A percentile compares a stretch with the other conserved stretches of the same genome.
phyloP scores from a whole-genome alignment of 257 asterid species.

The Solanum gracilifrons region DNA sequence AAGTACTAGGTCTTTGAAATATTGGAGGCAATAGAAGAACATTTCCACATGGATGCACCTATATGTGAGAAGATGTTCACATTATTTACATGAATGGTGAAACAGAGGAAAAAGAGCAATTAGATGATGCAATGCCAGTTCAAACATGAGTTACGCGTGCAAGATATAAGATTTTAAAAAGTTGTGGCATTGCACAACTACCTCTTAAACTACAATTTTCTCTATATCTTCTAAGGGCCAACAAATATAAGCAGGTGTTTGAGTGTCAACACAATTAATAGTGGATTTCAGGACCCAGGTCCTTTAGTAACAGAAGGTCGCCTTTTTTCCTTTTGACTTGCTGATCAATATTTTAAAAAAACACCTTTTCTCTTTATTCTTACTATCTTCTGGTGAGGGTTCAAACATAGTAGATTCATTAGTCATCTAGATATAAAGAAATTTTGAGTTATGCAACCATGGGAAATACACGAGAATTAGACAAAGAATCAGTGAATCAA shows the following conservation, averaged over 20 bases:
- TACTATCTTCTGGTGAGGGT: background rate
- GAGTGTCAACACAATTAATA: background rate
- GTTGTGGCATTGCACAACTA: background rate
- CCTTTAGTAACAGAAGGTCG: background rate
- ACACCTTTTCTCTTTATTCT: background rate
- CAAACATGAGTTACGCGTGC: background rate
- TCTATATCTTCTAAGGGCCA: background rate
- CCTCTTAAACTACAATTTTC: background rate
- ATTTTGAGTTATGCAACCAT: background rate
- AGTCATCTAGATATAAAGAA: background rate
- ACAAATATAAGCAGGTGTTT: background rate
- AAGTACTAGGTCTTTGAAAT: background rate
- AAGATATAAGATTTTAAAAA: background rate
- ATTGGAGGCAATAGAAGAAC: background rate
- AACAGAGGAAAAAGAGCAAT: background rate
- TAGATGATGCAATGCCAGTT: background rate
- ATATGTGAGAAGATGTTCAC: background rate
- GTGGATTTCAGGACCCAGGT: background rate
- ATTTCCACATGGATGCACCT: background rate
- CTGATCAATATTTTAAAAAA: background rate
- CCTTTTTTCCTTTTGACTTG: background rate
- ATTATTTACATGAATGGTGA: background rate
- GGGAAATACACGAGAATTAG: background rate
- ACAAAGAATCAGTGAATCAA: background rate
- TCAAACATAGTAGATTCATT: background rate